Evolutionary conservation across 2,329 filamentous ascomycete genomes (phyloP), one percentile per base, ranked within the genome.

Genomic region (Plenodomus lindquistii): DNA sequence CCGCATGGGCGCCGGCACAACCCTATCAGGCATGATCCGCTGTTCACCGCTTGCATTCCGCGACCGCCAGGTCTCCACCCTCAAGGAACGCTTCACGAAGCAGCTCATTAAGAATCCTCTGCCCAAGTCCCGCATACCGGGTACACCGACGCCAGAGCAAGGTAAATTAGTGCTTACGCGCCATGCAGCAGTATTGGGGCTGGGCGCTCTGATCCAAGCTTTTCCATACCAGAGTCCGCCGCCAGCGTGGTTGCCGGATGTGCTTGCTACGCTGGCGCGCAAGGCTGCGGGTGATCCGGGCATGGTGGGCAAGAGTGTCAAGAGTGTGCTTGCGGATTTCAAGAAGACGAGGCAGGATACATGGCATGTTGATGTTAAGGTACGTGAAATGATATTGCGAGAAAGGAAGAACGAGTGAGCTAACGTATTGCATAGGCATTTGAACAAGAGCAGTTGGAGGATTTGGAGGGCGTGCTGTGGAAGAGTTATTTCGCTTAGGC

Each of bases 301-400:
- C 0, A 87, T 95, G 49, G 92, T 99, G 45, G 94, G 94, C 2
- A 96, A 96, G 75, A 94, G 93, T 50, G 95, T 96, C 10, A 99
- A 99, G 81, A 83, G 82, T 16, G 92, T 97, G 29, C 78, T 99
- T 57, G 91, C 91, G 52, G 95, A 99, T 66, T 99, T 99, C 80
- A 99, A 99, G 79, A 99, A 99, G 83, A 99, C 94, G 38, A 86
- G 94, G 71, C 94, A 99, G 73, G 94, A 99, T 78, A 99, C 93
- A 60, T 99, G 94, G 94, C 87, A 87, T 65, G 93, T 96, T 52
- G 94, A 99, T 77, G 90, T 96, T 62, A 97, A 96, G 88, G 94
- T 96, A 77, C 73, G 84, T 48, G 17, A 19, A 38, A 31, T 18
- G 1, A 16, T n/a, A n/a, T 37, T 31, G 15, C n/a, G 20, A 13